Evolutionary conservation across 225 moss, liverwort and hornwort genomes (phyloP).

Genomic region (Neckera pumila): DNA sequence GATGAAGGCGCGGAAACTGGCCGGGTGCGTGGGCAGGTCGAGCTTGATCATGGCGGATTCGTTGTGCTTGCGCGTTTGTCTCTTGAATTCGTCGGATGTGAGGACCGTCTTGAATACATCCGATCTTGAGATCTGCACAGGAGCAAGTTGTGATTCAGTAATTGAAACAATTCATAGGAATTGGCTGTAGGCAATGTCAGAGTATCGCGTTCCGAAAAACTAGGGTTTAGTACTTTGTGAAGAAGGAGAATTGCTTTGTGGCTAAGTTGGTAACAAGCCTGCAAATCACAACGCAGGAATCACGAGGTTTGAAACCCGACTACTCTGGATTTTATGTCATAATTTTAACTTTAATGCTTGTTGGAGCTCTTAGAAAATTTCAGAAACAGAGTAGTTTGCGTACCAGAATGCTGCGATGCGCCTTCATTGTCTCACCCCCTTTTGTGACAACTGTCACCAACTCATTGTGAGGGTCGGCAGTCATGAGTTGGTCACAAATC

Average conservation of each 20-base stretch:
- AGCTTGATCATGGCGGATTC: background rate
- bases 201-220: background rate
- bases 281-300: background rate
- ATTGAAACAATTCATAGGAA: no score
- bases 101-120: background rate
- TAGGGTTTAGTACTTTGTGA: background rate
- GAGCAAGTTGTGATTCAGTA: background rate
- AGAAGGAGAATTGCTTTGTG: background rate
- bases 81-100: background rate
- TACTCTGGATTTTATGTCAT: background rate
- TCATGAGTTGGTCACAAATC: background rate
- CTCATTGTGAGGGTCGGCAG: background rate
- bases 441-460: background rate
- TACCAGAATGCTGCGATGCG: conserved; percentile 2
- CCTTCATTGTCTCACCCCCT: background rate
- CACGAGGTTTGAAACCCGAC: no score
- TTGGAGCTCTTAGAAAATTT: background rate
- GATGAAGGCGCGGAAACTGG: background rate
- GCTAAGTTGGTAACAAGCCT: background rate
- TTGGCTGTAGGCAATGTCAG: background rate
- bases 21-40: background rate
- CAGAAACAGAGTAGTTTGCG: background rate
- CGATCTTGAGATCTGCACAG: background rate
- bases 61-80: background rate
- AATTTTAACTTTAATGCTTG: background rate